Evolutionary conservation across 1,284 basidiomycete species (phyloP), one percentile per base, ranked within the genome.

Genomic region (Cryptococcus sp.): DNA sequence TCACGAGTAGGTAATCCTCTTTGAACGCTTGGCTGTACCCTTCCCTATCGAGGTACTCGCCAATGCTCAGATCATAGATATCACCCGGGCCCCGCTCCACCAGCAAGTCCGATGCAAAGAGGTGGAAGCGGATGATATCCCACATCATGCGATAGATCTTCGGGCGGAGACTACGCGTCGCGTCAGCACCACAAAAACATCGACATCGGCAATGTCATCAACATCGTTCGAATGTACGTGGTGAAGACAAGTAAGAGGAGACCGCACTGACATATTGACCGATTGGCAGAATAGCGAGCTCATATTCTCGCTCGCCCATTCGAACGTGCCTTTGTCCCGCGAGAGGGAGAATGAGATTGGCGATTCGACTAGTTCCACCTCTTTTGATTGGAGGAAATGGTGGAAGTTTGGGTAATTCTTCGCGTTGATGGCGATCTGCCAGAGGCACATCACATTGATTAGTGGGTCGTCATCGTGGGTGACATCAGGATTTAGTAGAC

Each of bases 341-440:
- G 88, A 86, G 40, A 92, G 85, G 58, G 85, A 84, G 73, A 93
- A 91, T 0, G 88, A 87, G 88, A 91, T 91, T 64, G 87, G 84
- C 0, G 88, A 89, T 5, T 82, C 81, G 22, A 85, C 68, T 16
- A 63, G 57, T 1, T 79, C 78, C 30, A 90, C 82, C 3, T 80
- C 71, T 68, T 85, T 81, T 30, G 81, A 71, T n/a, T 81, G 73
- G 48, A 91, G 81, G 72, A 91, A 90, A 38, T 84, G 83, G 43
- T 89, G 80, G 67, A 91, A 90, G 76, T 92, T 92, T 13, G 90
- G 91, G 67, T 91, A 91, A 0, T 88, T 90, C 43, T 81, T 82
- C 0, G 87, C 85, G 70, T 91, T 91, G 77, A 88, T 85, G 16
- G 90, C 89, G 65, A 89, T 86, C 86, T 88, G 64, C 42, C 30